A percentile compares a stretch with the other conserved stretches of the same genome.
These are phyloP conservation scores for Trichoderma sp. DNA, from an alignment of 2,329 filamentous ascomycete species.

Conservation along the genomic window DNA sequence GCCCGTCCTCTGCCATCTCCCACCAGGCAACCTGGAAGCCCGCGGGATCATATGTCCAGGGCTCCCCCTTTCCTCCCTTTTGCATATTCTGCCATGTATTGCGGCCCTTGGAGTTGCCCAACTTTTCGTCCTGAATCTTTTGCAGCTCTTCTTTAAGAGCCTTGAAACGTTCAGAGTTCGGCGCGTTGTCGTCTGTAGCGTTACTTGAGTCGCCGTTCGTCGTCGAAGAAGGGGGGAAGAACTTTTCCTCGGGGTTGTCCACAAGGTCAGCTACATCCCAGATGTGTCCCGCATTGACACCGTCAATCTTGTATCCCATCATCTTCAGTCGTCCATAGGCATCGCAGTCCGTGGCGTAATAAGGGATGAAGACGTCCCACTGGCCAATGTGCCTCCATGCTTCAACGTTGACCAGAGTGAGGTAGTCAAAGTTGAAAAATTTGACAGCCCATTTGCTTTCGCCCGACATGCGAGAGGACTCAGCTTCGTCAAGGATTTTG, in stretches of 20 bases:
- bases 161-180: constrained; percentile 16
- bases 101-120: neutral
- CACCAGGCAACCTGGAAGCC: constrained; percentile 25
- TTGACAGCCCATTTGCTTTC: constrained; percentile 23
- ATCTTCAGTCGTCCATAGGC: constrained; percentile 16
- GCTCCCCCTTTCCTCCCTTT: constrained; percentile 25
- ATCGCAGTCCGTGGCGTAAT: constrained; percentile 25
- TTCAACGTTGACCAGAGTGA: constrained; percentile 19
- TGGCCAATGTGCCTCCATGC: constrained; percentile 19
- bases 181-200: constrained; percentile 2
- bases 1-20: constrained; percentile 21
- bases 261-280: constrained; percentile 18
- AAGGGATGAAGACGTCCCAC: constrained; percentile 25
- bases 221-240: neutral
- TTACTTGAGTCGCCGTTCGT: neutral
- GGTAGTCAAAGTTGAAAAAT: constrained; percentile 27
- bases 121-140: constrained; percentile 16
- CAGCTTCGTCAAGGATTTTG: constrained; percentile 13
- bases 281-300: constrained; percentile 14
- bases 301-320: constrained; percentile 12
- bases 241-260: constrained; percentile 10
- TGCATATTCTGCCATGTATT: constrained; percentile 27
- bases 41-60: constrained; percentile 21
- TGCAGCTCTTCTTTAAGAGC: constrained; percentile 6
- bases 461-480: neutral